Evolutionary conservation across 2,329 filamentous ascomycete genomes (phyloP).

Genomic region (Aureobasidium subglaciale): DNA sequence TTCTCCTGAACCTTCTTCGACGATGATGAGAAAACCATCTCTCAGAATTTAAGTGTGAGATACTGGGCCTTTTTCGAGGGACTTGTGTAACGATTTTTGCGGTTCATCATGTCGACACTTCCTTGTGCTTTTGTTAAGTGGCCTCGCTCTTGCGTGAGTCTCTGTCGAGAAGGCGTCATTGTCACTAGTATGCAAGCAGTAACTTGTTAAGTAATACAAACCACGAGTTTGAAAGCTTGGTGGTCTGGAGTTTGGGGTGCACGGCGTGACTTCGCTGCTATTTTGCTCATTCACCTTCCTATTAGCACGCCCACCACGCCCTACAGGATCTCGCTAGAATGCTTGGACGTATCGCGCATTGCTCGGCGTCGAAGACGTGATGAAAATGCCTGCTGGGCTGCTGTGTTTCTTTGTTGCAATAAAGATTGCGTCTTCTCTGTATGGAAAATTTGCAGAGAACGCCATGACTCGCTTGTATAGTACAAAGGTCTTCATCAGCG

Average conservation of each 20-base stretch:
- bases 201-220: constrained; percentile 14
- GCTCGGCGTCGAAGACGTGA: constrained; percentile 12
- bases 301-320: background rate
- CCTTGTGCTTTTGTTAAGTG: constrained; percentile 3
- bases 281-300: background rate
- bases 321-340: background rate
- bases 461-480: background rate
- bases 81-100: background rate
- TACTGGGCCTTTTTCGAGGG: background rate
- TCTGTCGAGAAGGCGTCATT: constrained; percentile 13
- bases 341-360: constrained; percentile 5
- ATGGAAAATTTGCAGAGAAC: background rate
- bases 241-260: background rate
- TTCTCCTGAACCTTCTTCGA: background rate
- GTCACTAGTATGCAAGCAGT: constrained; percentile 10
- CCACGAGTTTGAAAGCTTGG: background rate
- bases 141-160: constrained; percentile 2
- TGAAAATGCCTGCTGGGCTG: background rate
- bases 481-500: constrained; percentile 3
- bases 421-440: background rate
- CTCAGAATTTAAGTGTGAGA: background rate
- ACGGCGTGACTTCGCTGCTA: constrained; percentile 10
- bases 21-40: constrained; percentile 1
- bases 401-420: background rate
- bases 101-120: background rate